Percentiles rank a stretch among this genome's conserved stretches.
phyloP scores from a whole-genome alignment of 139 green algal genomes.

The Volvox reticuliferus region DNA sequence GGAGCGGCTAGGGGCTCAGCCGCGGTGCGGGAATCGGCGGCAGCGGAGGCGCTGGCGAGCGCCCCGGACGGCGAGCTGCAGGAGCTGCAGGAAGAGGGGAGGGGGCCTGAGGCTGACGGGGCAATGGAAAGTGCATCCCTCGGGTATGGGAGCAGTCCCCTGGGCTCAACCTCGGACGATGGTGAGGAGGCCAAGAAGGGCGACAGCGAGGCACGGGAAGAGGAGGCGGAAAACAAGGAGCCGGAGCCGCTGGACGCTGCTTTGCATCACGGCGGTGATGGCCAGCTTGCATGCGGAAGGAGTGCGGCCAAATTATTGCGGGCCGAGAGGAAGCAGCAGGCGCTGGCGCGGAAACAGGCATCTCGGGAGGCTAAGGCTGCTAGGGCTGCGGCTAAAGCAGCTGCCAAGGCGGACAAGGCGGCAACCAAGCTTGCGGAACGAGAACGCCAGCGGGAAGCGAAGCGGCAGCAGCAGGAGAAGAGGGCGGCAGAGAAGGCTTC shows the following conservation, averaged over 20 bases:
- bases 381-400: neutral
- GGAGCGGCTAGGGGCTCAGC: neutral
- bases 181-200: neutral
- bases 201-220: neutral
- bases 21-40: neutral
- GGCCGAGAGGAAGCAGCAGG: neutral
- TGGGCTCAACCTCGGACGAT: neutral
- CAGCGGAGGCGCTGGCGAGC: neutral
- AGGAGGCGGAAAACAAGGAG: neutral
- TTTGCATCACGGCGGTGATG: neutral
- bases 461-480: slow-evolving; percentile 6
- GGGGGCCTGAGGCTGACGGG: neutral
- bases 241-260: too few relatives aligned
- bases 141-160: neutral
- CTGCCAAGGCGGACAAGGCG: neutral
- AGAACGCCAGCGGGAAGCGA: neutral
- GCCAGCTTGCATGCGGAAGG: neutral
- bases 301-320: neutral
- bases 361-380: neutral
- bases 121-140: neutral
- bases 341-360: neutral
- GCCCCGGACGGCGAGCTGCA: neutral
- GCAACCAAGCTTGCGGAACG: neutral
- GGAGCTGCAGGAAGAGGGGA: neutral
- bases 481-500: neutral